Conservation (phyloP, 169 alveolate genomes). For the Amoebophrya sp. region DNA sequence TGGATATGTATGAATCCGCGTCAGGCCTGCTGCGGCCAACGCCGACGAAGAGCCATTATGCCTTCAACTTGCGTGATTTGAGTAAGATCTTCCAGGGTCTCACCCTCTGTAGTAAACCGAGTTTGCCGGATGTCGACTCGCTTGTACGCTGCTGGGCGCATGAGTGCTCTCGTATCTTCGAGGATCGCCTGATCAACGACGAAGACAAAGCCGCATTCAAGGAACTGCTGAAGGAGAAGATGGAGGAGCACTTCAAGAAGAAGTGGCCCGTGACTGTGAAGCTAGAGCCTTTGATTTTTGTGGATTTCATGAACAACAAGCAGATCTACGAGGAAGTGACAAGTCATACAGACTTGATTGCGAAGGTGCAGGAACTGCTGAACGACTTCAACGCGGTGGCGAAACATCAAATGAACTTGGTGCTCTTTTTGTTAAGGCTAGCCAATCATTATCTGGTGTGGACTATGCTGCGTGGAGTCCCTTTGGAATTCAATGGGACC, state of each 20-base stretch:
- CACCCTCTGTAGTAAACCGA: slow-evolving; percentile 55
- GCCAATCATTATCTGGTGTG: no score
- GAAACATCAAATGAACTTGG: slow-evolving; percentile 67
- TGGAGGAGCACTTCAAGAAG: slow-evolving; percentile 59
- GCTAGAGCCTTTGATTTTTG: slow-evolving; percentile 58
- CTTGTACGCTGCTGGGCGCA: slow-evolving; percentile 90
- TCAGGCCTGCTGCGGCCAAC: slow-evolving; percentile 68
- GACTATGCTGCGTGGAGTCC: no score
- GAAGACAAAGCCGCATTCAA: slow-evolving; percentile 70
- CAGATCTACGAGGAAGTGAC: slow-evolving; percentile 44
- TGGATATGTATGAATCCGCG: slow-evolving; percentile 63
- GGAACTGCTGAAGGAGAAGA: slow-evolving; percentile 54
- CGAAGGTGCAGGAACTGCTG: slow-evolving; percentile 63
- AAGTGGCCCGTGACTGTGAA: slow-evolving; percentile 54
- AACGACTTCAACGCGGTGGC: slow-evolving; percentile 63
- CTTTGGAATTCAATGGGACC: slow-evolving; percentile 43
- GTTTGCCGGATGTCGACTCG: slow-evolving; percentile 60
- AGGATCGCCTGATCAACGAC: slow-evolving; percentile 82
- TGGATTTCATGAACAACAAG: slow-evolving; percentile 55
- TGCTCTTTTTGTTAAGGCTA: slow-evolving; percentile 77
- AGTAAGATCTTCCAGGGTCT: slow-evolving; percentile 75
- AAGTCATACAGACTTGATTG: slow-evolving; percentile 56
- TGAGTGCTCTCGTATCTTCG: slow-evolving; percentile 91
- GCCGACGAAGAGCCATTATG: slow-evolving; percentile 78
- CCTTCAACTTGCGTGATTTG: slow-evolving; percentile 80